Evolutionary conservation across 2,329 filamentous ascomycete genomes (phyloP).

Genomic region (Fusarium redolens): DNA sequence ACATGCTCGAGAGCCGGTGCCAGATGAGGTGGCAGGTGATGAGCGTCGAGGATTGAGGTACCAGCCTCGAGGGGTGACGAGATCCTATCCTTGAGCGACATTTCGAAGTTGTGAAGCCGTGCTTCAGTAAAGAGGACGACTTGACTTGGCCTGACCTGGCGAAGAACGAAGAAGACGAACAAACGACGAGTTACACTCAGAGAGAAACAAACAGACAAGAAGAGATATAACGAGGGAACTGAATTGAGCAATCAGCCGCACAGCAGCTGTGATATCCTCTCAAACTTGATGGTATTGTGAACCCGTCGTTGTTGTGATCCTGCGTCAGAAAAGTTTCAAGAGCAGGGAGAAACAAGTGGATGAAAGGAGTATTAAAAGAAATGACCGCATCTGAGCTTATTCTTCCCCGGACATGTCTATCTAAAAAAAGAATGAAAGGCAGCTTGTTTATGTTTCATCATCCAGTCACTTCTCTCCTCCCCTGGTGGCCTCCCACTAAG

Average conservation of each 20-base stretch:
- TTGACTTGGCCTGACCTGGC: neutral
- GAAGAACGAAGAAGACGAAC: conserved; percentile 12
- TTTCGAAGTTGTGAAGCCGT: conserved; percentile 39
- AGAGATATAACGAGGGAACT: conserved; percentile 8
- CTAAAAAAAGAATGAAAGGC: conserved; percentile 27
- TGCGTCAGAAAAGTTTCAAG: conserved; percentile 18
- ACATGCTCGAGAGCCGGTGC: conserved; percentile 68
- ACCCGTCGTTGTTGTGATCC: conserved; percentile 19
- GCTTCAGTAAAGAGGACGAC: conserved; percentile 19
- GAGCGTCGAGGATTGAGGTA: conserved; percentile 66
- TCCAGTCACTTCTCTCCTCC: conserved; percentile 4
- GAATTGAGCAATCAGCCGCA: conserved; percentile 27
- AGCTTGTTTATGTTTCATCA: conserved; percentile 33
- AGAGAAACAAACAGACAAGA: conserved; percentile 4
- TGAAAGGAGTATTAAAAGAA: conserved; percentile 24
- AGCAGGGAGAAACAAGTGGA: neutral
- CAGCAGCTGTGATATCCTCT: conserved; percentile 34
- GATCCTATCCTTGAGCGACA: conserved; percentile 67
- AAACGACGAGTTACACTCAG: conserved; percentile 1
- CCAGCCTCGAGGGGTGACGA: conserved; percentile 73
- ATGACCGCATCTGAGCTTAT: conserved; percentile 20
- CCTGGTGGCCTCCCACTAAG: conserved; percentile 14
- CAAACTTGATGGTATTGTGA: conserved; percentile 19
- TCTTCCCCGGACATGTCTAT: conserved; percentile 23
- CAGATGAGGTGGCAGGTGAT: conserved; percentile 67